Evolutionary conservation across 2,329 filamentous ascomycete genomes (phyloP), one percentile per base, ranked within the genome.

Genomic region (Berkeleyomyces basicola): DNA sequence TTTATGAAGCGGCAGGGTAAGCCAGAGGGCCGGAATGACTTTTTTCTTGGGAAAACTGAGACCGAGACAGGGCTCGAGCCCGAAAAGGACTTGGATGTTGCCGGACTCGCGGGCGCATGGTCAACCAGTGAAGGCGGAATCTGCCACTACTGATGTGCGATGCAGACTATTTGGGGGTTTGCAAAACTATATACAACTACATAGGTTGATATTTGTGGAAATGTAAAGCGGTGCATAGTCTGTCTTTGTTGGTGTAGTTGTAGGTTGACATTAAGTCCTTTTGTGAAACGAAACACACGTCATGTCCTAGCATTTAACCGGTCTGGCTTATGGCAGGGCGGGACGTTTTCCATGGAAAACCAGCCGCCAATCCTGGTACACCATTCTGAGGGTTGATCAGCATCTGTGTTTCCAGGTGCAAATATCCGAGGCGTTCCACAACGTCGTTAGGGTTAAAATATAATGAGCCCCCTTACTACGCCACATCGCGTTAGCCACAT

Each of bases 71-170:
- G 68, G 0, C 75, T 78, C 14, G 69, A 69, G 42, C 68, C 62
- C 5, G 74, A 69, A 43, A 73, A 74, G 55, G 77, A 77, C 64
- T 77, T 79, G 0, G 76, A 78, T 64, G 74, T 83, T 31, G 76
- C 75, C 62, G 91, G 91, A 0, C 75, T 96, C 61, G 90, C 90
- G 4, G 89, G 88, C 1, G 86, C 83, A 0, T 96, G 91, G 91
- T 87, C 84, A n/a, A 85, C 93, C 70, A 89, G 95, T 69, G 89
- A 95, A 64, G 81, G 83, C 4, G 83, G 82, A 0, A 80, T 83
- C 40, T 83, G 81, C 68, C 75, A 76, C 63, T 81, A 80, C 65
- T 83, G 66, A 68, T 61, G 16, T 33, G 59, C 11, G 43, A n/a
- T 39, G 33, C n/a, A 44, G 40, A 43, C 11, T 53, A 33, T 47